Conservation (phyloP, 2,329 filamentous ascomycete species). For the Diaporthe amygdali region DNA sequence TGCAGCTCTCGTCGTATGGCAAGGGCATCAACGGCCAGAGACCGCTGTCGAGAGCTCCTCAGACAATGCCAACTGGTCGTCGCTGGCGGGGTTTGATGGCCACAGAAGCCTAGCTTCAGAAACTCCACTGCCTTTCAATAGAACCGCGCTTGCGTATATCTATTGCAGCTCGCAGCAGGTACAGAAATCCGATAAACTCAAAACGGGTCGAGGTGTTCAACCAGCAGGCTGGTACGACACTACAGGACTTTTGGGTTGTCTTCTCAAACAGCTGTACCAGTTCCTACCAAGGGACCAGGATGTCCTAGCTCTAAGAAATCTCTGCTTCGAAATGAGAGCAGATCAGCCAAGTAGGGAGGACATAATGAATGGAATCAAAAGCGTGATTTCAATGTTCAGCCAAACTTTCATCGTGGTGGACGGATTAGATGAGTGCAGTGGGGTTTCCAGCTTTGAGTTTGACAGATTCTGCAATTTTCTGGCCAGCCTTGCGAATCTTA, state of each 20-base stretch:
- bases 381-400: not conserved
- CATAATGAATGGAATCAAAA: not conserved
- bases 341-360: not conserved
- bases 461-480: not conserved
- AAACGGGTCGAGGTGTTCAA: not conserved
- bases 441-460: not conserved
- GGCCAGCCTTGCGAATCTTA: not conserved
- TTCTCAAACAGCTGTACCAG: constrained; percentile 1
- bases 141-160: not conserved
- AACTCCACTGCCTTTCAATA: no score
- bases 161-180: constrained; percentile 3
- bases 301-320: not conserved
- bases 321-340: not conserved
- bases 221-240: not conserved
- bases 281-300: not conserved
- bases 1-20: no score
- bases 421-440: constrained; percentile 8
- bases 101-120: no score
- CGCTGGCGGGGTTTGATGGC: no score
- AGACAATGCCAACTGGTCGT: no score
- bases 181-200: not conserved
- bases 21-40: no score
- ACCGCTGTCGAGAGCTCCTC: no score
- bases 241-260: not conserved
- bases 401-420: not conserved